Evolutionary conservation across 805 yeast species (phyloP).

Genomic region (Yarrowia sp.): DNA sequence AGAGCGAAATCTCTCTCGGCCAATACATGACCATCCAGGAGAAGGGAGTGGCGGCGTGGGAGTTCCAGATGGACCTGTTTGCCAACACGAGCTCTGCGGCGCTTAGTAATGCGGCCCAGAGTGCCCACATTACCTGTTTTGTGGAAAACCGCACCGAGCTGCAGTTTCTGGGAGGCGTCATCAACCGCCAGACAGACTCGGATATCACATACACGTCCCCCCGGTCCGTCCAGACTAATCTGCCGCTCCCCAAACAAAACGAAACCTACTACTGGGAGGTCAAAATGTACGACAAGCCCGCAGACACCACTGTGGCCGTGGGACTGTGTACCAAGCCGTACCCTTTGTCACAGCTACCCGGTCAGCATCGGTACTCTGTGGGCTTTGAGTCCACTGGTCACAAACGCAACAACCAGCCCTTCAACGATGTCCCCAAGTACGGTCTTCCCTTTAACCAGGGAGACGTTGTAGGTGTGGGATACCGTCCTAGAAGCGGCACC

Average conservation of each 20-base stretch:
- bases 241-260: slow-evolving; percentile 78
- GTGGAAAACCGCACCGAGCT: slow-evolving; percentile 64
- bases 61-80: slow-evolving; percentile 50
- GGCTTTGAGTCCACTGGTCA: slow-evolving; percentile 86
- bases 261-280: slow-evolving; percentile 88
- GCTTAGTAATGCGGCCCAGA: slow-evolving; percentile 15
- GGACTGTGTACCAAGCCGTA: slow-evolving; percentile 87
- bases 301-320: slow-evolving; percentile 52
- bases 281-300: slow-evolving; percentile 69
- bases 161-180: slow-evolving; percentile 51
- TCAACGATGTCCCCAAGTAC: slow-evolving; percentile 45
- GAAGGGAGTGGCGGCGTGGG: slow-evolving; percentile 88
- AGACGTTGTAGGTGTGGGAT: slow-evolving; percentile 91
- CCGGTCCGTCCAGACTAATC: slow-evolving; percentile 58
- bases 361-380: slow-evolving; percentile 78
- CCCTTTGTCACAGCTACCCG: slow-evolving; percentile 91
- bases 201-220: slow-evolving; percentile 16
- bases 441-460: slow-evolving; percentile 63
- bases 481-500: slow-evolving; percentile 75
- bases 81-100: slow-evolving; percentile 43
- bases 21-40: slow-evolving; percentile 72
- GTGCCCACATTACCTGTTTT: slow-evolving; percentile 37
- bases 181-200: slow-evolving; percentile 40
- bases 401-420: slow-evolving; percentile 73
- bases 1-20: slow-evolving; percentile 48